Conservation (phyloP, 192 early-diverging fungal species). For the Chytriomyces sp. region DNA sequence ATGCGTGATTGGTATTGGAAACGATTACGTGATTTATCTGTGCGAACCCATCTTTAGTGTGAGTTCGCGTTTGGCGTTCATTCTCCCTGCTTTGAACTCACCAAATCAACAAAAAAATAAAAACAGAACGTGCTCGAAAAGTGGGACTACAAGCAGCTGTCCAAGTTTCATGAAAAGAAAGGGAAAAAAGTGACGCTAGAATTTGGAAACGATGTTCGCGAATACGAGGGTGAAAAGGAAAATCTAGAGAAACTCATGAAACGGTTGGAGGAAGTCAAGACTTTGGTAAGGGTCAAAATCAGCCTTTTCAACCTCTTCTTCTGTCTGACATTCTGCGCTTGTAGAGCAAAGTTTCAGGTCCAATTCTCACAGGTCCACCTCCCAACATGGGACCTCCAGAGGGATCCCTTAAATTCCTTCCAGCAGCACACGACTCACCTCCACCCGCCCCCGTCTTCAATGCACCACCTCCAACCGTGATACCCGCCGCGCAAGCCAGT, state of each 20-base stretch:
- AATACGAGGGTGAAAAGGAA: conserved; percentile 60
- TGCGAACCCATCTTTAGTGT: conserved; percentile 35
- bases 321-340: background rate
- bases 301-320: conserved; percentile 3
- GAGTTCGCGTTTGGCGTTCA: background rate
- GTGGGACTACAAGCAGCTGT: conserved; percentile 47
- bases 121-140: conserved; percentile 42
- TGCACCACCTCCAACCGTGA: conserved; percentile 12
- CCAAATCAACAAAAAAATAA: background rate
- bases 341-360: conserved; percentile 48
- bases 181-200: conserved; percentile 55
- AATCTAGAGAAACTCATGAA: conserved; percentile 44
- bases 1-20: conserved; percentile 49
- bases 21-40: conserved; percentile 56
- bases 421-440: background rate
- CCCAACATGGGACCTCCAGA: conserved; percentile 38
- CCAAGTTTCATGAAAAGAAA: conserved; percentile 54
- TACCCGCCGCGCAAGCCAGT: conserved; percentile 23
- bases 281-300: conserved; percentile 33
- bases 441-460: conserved; percentile 16
- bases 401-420: conserved; percentile 23
- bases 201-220: conserved; percentile 45
- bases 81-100: background rate
- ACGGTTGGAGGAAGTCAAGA: conserved; percentile 43
- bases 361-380: conserved; percentile 41